Evolutionary conservation across 2,329 filamentous ascomycete species (phyloP), one percentile per base, ranked within the genome.

Genomic region (Aspergillus caelatus): DNA sequence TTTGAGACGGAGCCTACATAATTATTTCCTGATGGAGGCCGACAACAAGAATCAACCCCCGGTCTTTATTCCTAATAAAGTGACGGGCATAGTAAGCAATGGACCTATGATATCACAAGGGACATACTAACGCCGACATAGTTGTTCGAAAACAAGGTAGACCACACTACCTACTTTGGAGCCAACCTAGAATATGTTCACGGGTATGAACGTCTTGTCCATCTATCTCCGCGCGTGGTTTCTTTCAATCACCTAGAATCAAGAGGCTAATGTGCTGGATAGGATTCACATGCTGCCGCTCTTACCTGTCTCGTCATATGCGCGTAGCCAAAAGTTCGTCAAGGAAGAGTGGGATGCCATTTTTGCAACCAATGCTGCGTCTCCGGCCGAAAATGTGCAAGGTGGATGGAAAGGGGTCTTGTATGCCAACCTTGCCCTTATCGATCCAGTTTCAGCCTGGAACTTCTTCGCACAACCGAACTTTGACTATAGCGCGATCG

Each of bases 61-160:
- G 1, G 81, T 89, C n/a, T 97, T 96, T 74, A 88, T 92, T 66
- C 86, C 82, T 48, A 98, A 98, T 83, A 93, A 91, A 78, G 83
- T 86, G 8, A 82, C 84, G 1, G 86, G 86, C 19, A 88, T 89
- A 67, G 78, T 81, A 71, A 73, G 79, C 76, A 19, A 11, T 50
- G 8, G 4, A 28, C 4, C 41, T 11, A 12, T 2, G 19, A 8
- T 39, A 32, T 50, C 16, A 8, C 21, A 26, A 45, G 14, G n/a
- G 10, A 45, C 41, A 30, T 23, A 58, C 63, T 61, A 16, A 64
- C 56, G 85, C 43, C 83, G 84, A 2, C 41, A 28, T 61, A 82
- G 79, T 75, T 96, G 10, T 98, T 97, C 72, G 94, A 98, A 79
- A 97, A 97, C 82, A 98, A 98, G 80, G 86, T 93, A 60, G 92